Evolutionary conservation across 192 early-diverging fungal genomes (phyloP), one percentile per base, ranked within the genome.

Genomic region (Backusella luteola): DNA sequence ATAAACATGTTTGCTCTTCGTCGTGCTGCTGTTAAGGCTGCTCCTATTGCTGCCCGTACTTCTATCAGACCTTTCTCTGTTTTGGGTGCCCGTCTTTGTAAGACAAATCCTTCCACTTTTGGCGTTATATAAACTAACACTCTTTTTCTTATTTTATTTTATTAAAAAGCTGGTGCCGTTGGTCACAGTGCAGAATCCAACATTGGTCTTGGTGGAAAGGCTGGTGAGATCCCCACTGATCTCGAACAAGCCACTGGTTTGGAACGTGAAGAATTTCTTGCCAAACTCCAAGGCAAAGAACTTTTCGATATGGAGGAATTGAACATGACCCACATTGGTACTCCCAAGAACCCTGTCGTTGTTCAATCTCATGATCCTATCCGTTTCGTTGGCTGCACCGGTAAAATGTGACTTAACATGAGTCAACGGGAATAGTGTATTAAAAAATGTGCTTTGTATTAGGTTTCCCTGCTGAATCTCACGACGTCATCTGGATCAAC

Each of bases 401-500:
- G 95, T 96, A 87, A 42, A 21, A 66, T n/a, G 11, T 70, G 15
- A 36, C 36, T 71, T 49, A 71, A 70, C 14, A 34, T 12, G 32
- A 32, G 32, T 32, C 32, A 32, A 32, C 1, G 32, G 32, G 15
- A 44, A 17, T 2, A 19, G 3, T 12, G 38, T 39, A 39, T 9
- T 44, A 17, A 44, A 14, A 44, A 44, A 44, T 3, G 0, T 32
- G 32, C 2, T 39, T 12, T 15, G 11, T 42, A 19, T 42, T 85
- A 92, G 98, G 98, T 71, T 96, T 90, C 83, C 96, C 97, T 36
- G 94, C 89, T 74, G 98, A 99, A 83, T 90, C 92, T 71, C 98
- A 99, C 81, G 95, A 97, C 76, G 82, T 91, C 69, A 84, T 95
- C 83, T 99, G 96, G 96, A 87, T 99, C 77, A 88, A 91, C 66